Percentiles rank a stretch among this genome's conserved stretches.
These are phyloP conservation scores for Chaetomium cochliodes DNA, from an alignment of 495 filamentous ascomycete genomes.

Conservation along the genomic window DNA sequence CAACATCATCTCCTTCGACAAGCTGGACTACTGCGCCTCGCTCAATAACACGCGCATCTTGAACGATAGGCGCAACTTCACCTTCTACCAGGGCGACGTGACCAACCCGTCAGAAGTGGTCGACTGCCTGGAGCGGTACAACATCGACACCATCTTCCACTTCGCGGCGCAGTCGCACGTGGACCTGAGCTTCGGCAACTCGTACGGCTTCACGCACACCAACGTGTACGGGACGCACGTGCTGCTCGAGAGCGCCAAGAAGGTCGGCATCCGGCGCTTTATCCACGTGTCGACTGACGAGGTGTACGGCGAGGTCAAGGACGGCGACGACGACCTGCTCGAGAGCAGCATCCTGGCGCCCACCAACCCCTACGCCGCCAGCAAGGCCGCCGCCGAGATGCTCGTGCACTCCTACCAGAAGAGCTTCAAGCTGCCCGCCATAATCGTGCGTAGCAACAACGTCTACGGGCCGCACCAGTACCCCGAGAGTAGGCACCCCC, in stretches of 20 bases:
- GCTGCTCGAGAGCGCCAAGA: slow-evolving; percentile 65
- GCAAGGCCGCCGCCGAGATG: slow-evolving; percentile 80
- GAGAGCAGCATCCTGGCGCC: slow-evolving; percentile 64
- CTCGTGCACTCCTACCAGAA: slow-evolving; percentile 71
- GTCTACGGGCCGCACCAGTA: slow-evolving; percentile 78
- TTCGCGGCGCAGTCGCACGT: slow-evolving; percentile 77
- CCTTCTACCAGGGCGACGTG: slow-evolving; percentile 71
- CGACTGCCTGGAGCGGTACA: slow-evolving; percentile 57
- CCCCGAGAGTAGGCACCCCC: slow-evolving; percentile 62
- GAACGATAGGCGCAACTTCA: slow-evolving; percentile 62
- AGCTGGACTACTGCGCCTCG: slow-evolving; percentile 70
- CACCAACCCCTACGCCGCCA: slow-evolving; percentile 75
- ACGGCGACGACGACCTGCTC: slow-evolving; percentile 58
- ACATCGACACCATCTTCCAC: slow-evolving; percentile 73
- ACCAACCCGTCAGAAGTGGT: slow-evolving; percentile 60
- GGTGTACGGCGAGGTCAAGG: slow-evolving; percentile 70
- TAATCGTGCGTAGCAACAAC: slow-evolving; percentile 74
- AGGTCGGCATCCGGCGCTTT: slow-evolving; percentile 61
- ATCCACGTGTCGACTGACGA: slow-evolving; percentile 76
- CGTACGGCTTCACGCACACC: slow-evolving; percentile 65
- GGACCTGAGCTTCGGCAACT: slow-evolving; percentile 69
- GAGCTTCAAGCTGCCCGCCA: slow-evolving; percentile 66
- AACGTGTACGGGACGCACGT: slow-evolving; percentile 75
- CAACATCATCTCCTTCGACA: slow-evolving; percentile 73
- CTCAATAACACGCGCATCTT: slow-evolving; percentile 66